Evolutionary conservation across 1,139 yeast species (phyloP).

Genomic region (Spathaspora sp.): DNA sequence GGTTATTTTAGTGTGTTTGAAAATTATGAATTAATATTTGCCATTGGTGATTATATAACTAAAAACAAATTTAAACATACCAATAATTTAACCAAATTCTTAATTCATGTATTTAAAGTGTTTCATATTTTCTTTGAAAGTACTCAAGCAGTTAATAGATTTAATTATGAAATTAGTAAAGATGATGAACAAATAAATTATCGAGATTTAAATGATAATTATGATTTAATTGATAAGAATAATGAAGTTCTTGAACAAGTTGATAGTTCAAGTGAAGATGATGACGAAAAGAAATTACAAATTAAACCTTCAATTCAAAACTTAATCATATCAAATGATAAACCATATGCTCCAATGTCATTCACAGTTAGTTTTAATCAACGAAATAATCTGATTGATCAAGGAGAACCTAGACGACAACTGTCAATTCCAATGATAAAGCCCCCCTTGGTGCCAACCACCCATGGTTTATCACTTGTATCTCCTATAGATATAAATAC

Average conservation of each 20-base stretch:
- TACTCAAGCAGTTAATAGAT: slow-evolving; percentile 39
- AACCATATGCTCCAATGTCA: slow-evolving; percentile 20
- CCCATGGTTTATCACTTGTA: slow-evolving; percentile 7
- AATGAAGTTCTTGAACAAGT: slow-evolving; percentile 16
- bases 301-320: slow-evolving; percentile 20
- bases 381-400: slow-evolving; percentile 11
- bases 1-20: slow-evolving; percentile 40
- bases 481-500: slow-evolving; percentile 17
- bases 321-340: slow-evolving; percentile 14
- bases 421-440: neutral
- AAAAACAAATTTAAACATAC: slow-evolving; percentile 20
- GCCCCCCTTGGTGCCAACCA: slow-evolving; percentile 8
- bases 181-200: slow-evolving; percentile 30
- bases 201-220: slow-evolving; percentile 36
- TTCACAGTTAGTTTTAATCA: slow-evolving; percentile 26
- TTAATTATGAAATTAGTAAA: slow-evolving; percentile 38
- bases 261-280: slow-evolving; percentile 18
- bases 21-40: slow-evolving; percentile 42
- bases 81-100: slow-evolving; percentile 20
- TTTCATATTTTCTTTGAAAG: slow-evolving; percentile 35
- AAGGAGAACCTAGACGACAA: slow-evolving; percentile 4
- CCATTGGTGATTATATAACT: slow-evolving; percentile 41
- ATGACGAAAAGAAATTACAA: slow-evolving; percentile 12
- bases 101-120: slow-evolving; percentile 29
- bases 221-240: slow-evolving; percentile 26